Evolutionary conservation across 306 rosid genomes (phyloP).

Genomic region (Medicago ruthenica): DNA sequence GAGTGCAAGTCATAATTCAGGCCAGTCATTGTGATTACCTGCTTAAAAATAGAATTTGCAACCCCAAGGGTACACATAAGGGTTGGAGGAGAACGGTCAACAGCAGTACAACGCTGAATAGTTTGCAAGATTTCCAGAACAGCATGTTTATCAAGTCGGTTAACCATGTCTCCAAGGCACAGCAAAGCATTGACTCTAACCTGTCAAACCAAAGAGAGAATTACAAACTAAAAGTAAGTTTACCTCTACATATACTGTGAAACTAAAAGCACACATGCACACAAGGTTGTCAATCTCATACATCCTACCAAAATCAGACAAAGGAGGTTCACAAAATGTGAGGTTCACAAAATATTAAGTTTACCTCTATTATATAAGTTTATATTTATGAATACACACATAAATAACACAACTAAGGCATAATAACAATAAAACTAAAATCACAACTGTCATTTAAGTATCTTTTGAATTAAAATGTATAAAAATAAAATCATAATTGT

Average conservation of each 20-base stretch:
- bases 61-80: constrained; percentile 99
- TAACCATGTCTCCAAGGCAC: constrained; percentile 87
- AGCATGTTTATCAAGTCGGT: constrained; percentile 81
- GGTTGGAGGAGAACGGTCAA: constrained; percentile 95
- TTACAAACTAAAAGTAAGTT: constrained; percentile 16
- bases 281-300: neutral
- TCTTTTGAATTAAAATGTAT: neutral
- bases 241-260: constrained; percentile 6
- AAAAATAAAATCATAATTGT: neutral
- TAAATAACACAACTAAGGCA: neutral
- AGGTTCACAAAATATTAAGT: too few relatives aligned
- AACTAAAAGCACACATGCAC: constrained; percentile 1
- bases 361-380: neutral
- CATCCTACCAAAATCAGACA: too few relatives aligned
- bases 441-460: neutral
- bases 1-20: constrained; percentile 14
- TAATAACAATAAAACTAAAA: neutral
- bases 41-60: constrained; percentile 90
- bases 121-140: constrained; percentile 89
- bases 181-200: constrained; percentile 97
- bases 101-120: constrained; percentile 95
- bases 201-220: constrained; percentile 54
- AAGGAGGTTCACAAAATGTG: constrained; percentile 8
- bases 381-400: neutral
- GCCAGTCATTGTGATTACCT: constrained; percentile 55